These are phyloP conservation scores for Zygoascus bituminiphila DNA, from an alignment of 805 yeast species.

Conservation along the genomic window DNA sequence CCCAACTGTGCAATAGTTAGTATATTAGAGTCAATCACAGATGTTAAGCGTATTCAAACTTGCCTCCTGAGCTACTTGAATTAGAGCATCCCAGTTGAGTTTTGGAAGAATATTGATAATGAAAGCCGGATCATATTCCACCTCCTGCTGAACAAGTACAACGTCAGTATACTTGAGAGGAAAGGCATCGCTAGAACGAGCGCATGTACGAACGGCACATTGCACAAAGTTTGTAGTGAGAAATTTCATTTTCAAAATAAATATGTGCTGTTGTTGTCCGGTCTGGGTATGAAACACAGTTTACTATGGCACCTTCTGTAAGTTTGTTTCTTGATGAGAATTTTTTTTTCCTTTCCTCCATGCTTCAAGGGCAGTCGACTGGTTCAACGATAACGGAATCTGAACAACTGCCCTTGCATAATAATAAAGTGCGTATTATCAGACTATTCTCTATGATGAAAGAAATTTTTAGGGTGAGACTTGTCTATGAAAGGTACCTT, in stretches of 20 bases:
- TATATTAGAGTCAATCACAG: background rate
- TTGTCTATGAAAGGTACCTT: slow-evolving; percentile 12
- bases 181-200: slow-evolving; percentile 62
- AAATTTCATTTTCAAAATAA: slow-evolving; percentile 56
- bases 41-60: slow-evolving; percentile 24
- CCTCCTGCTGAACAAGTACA: slow-evolving; percentile 63
- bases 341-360: too few species aligned
- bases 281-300: too few species aligned
- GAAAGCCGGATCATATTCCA: slow-evolving; percentile 78
- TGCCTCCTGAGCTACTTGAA: slow-evolving; percentile 66
- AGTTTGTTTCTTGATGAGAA: background rate
- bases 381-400: too few species aligned
- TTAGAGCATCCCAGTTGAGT: slow-evolving; percentile 80
- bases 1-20: slow-evolving; percentile 34
- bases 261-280: background rate
- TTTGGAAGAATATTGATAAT: slow-evolving; percentile 67
- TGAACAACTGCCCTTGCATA: background rate
- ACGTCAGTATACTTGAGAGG: slow-evolving; percentile 69
- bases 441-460: slow-evolving; percentile 14
- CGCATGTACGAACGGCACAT: slow-evolving; percentile 83
- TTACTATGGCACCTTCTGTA: too few species aligned
- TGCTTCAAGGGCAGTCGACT: too few species aligned
- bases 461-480: slow-evolving; percentile 14
- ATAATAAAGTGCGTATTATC: background rate
- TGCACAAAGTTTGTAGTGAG: slow-evolving; percentile 94